A percentile compares a stretch with the other conserved stretches of the same genome.
Evolutionary conservation across 2,329 filamentous ascomycete species (phyloP).

Genomic region (Incumbomyces lentus): DNA sequence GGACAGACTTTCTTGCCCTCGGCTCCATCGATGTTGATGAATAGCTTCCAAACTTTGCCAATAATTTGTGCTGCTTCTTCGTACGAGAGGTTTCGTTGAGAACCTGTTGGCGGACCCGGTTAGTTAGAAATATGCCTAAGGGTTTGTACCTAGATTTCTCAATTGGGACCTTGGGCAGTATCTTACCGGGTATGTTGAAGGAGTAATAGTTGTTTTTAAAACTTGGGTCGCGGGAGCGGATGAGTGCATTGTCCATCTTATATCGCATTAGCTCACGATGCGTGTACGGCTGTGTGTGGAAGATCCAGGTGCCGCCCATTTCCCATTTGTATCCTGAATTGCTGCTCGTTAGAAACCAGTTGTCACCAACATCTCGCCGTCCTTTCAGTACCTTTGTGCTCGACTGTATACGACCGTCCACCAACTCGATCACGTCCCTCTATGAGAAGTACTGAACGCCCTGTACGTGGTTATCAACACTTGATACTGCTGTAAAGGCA

Average conservation of each 20-base stretch:
- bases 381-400: too few species aligned
- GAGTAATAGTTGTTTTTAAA: too few species aligned
- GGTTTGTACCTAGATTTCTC: too few species aligned
- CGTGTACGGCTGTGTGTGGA: conserved; percentile 35
- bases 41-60: conserved; percentile 21
- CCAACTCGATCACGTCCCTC: conserved; percentile 42
- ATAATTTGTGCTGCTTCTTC: conserved; percentile 22
- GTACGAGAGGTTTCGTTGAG: too few species aligned
- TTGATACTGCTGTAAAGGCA: too few species aligned
- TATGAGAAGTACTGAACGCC: conserved; percentile 33
- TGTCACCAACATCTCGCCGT: too few species aligned
- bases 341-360: too few species aligned
- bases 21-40: conserved; percentile 26
- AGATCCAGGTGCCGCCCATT: conserved; percentile 43
- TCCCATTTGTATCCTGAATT: conserved; percentile 37
- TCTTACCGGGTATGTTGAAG: too few species aligned
- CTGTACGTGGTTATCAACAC: too few species aligned
- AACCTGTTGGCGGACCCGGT: too few species aligned
- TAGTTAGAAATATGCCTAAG: too few species aligned
- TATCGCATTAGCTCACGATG: conserved; percentile 40
- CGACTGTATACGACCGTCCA: conserved; percentile 38
- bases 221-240: conserved; percentile 21
- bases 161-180: too few species aligned
- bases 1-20: conserved; percentile 27
- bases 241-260: conserved; percentile 32